Base-by-base conservation (phyloP, 805 yeast genomes). In the Suhomyces pyralidae region DNA sequence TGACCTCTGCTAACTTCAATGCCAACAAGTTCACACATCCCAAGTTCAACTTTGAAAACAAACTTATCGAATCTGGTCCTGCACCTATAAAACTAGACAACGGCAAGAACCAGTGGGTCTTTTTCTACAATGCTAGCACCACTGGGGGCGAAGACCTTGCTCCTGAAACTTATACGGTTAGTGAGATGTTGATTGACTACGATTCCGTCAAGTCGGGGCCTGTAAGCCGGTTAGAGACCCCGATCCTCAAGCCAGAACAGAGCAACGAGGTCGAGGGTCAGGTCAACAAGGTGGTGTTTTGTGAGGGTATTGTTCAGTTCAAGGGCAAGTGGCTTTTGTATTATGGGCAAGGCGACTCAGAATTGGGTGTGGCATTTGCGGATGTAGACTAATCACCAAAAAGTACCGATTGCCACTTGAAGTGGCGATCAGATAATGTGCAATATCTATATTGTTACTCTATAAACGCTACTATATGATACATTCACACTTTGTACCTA, bases 261-360 rank as follows among this genome's bases (percentile, higher is more conserved):
- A 51, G 56, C 14, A 71, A 74, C 49, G 79, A 74, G 52, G 55
- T 64, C 26, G 54, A 58, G 24, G 79, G 79, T 2, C 78, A 73
- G 54, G 78, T 74, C 20, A 64, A 73, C 55, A 62, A 67, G 45
- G 79, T 74, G 38, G 78, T 74, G 4, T 74, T 74, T 53, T 70
- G 76, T 51, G 78, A 73, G 53, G 79, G 79, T 0, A 55, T 74
- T 17, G 78, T 74, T 3, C 78, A 74, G 53, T 74, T 71, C 54
- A 61, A 68, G 36, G 76, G 74, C 10, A 58, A 69, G 49, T 74
- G 79, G 79, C 64, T 73, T 30, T 58, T 74, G 19, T 74, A 74
- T 57, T 74, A 54, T 52, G 79, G 79, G n/a, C 76, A 74, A 55
- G 77, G 76, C 9, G 79, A 74, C 55, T 63, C 71, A 3, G 73